Evolutionary conservation across 805 yeast species (phyloP), one percentile per base, ranked within the genome.

Genomic region (Cyberlindnera mycetangii): DNA sequence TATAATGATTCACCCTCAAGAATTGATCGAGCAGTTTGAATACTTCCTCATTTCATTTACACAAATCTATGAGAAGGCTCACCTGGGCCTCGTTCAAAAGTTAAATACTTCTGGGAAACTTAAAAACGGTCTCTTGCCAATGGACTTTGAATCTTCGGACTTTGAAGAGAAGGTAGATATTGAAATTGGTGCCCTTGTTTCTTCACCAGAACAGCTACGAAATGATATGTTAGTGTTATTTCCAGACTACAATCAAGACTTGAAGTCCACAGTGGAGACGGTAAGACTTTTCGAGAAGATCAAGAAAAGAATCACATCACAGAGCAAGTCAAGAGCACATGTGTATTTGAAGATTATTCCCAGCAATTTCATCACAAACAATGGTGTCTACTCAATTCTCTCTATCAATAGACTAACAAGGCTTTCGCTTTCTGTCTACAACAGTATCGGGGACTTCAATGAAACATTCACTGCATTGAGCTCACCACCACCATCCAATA

Each of bases 361-460:
- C 5, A 46, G 70, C 35, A 69, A 69, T 9, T 64, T 68, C 42
- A 70, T 71, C 32, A 59, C 70, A 2, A 64, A 61, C 18, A 52
- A 56, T 37, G 69, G 66, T 7, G 60, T 59, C 3, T 55, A 58
- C 27, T 58, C 69, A 0, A 49, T 69, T 1, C 49, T 61, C 0
- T 64, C 76, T 1, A 47, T 48, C 18, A 59, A 61, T 30, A 66
- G 67, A 30, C 56, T 75, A 16, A 63, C 74, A 3, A 71, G 67
- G 39, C 45, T 82, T 3, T 69, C 85, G 7, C 60, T 81, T 53
- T 69, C 73, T 17, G 63, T 85, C 3, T 85, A 83, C 62, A 83
- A 82, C 55, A 65, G 72, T 37, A 69, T 85, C 47, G 82, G 82
- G 2, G 55, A 64, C 31, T 16, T 17, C 7, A 63, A 64, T 30